phyloP scores from a whole-genome alignment of 202 grass and related monocot genomes.

The Setaria italica region DNA sequence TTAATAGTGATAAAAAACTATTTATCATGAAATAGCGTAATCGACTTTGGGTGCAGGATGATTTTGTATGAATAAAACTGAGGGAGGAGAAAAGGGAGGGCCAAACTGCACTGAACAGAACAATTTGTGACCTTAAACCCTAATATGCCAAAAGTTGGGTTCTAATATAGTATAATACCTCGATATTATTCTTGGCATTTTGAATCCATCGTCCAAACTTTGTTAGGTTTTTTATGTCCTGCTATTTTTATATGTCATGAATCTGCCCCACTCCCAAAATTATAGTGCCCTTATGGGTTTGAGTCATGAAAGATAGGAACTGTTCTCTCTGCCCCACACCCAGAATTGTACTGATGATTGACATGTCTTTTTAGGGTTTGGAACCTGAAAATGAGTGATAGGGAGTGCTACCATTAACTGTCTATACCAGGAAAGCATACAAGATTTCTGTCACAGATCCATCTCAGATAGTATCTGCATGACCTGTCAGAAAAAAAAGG shows the following conservation, averaged over 20 bases:
- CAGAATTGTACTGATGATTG: neutral
- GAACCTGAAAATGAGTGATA: neutral
- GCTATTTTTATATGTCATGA: neutral
- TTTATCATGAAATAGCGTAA: constrained; percentile 6
- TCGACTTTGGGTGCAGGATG: constrained; percentile 24
- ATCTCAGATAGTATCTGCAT: neutral
- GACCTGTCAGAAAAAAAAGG: neutral
- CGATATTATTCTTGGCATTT: neutral
- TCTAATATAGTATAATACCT: neutral
- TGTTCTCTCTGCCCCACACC: neutral
- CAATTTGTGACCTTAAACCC: constrained; percentile 28
- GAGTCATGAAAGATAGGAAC: neutral
- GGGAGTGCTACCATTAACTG: neutral
- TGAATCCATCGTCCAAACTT: constrained; percentile 12
- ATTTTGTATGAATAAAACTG: constrained; percentile 22
- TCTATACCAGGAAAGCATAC: neutral
- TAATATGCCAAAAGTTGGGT: neutral
- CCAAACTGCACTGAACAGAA: constrained; percentile 1
- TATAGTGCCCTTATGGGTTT: neutral
- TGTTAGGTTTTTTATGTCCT: neutral
- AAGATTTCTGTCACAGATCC: constrained; percentile 15
- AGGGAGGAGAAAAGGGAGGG: neutral
- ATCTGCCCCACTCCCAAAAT: neutral
- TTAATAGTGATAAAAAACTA: constrained; percentile 25
- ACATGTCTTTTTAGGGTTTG: neutral